A percentile compares a stretch with the other conserved stretches of the same genome.
Conservation (phyloP, 1,139 yeast genomes). For the Yamadazyma trypodendri region DNA sequence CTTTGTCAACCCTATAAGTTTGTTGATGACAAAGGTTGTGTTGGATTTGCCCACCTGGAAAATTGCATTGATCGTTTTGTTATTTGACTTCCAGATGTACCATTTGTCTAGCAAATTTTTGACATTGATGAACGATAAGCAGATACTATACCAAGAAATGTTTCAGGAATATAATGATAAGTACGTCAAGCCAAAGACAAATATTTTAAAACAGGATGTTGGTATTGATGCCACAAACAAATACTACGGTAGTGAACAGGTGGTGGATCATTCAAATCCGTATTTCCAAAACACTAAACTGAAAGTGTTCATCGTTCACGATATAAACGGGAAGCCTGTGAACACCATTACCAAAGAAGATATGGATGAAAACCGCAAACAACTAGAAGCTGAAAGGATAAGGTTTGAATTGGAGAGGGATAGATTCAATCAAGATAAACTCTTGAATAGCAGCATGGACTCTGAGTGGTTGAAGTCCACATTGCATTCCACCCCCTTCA, state of each 20-base stretch:
- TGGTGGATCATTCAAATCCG: constrained; percentile 23
- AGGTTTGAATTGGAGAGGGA: constrained; percentile 16
- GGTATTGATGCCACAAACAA: constrained; percentile 57
- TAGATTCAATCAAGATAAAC: constrained; percentile 12
- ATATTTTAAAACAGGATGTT: constrained; percentile 58
- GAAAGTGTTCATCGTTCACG: constrained; percentile 48
- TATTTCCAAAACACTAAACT: constrained; percentile 27
- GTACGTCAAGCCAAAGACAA: constrained; percentile 61
- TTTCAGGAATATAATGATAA: constrained; percentile 64
- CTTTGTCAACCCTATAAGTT: constrained; percentile 57
- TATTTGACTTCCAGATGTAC: constrained; percentile 41
- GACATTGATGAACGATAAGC: constrained; percentile 55
- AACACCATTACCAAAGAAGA: constrained; percentile 13
- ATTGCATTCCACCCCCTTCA: constrained; percentile 12
- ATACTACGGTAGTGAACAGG: constrained; percentile 28
- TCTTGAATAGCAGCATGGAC: constrained; percentile 12
- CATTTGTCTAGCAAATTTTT: constrained; percentile 46
- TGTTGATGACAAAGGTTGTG: constrained; percentile 36
- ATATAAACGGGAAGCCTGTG: constrained; percentile 37
- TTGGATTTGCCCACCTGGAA: constrained; percentile 36
- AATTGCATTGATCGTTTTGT: constrained; percentile 32
- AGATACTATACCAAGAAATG: constrained; percentile 59
- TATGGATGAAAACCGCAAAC: constrained; percentile 12
- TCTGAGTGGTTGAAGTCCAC: constrained; percentile 11
- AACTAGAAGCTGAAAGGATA: constrained; percentile 16